phyloP scores from a whole-genome alignment of 768 basidiomycete species.

The Mycena galericulata region DNA sequence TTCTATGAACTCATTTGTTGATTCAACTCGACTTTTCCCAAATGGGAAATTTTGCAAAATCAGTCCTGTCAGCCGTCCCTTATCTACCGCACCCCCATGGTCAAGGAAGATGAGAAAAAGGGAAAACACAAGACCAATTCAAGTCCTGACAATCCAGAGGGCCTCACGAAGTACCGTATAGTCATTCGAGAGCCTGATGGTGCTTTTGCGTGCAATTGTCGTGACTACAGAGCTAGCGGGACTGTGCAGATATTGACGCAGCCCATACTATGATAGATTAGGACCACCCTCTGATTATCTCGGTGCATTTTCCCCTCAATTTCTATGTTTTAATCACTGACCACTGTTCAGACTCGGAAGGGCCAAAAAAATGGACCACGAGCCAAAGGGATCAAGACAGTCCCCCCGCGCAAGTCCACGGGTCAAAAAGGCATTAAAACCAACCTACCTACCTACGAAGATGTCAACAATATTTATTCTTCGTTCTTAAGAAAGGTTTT shows the following conservation, averaged over 20 bases:
- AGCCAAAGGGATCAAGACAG: conserved; percentile 9
- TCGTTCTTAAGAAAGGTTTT: neutral
- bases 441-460: neutral
- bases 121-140: too few relatives aligned
- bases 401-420: neutral
- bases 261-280: neutral
- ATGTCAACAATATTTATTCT: neutral
- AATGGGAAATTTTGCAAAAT: too few relatives aligned
- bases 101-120: too few relatives aligned
- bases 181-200: neutral
- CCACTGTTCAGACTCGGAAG: neutral
- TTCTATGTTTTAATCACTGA: neutral
- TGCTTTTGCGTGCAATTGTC: neutral
- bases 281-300: neutral
- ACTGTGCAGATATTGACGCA: neutral
- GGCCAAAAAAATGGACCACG: neutral
- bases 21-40: too few relatives aligned
- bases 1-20: too few relatives aligned
- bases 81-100: too few relatives aligned
- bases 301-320: neutral
- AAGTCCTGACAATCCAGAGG: too few relatives aligned
- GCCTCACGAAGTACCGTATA: neutral
- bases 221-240: neutral
- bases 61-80: too few relatives aligned
- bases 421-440: neutral